phyloP scores from a whole-genome alignment of 2,329 filamentous ascomycete species.

The Arthrobotrys sinensis region DNA sequence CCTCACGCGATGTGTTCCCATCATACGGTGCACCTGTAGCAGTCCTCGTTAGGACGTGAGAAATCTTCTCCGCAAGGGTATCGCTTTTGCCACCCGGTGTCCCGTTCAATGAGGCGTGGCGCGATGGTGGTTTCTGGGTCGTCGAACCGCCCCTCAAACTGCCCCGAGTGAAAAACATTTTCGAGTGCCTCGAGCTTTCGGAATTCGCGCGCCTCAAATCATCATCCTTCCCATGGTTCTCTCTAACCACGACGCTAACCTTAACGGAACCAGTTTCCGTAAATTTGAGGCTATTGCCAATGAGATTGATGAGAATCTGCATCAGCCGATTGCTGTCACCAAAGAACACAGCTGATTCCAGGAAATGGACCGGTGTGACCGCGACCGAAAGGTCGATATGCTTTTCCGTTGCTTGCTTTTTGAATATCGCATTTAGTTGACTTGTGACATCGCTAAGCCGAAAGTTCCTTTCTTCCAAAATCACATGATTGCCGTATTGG shows the following conservation, averaged over 20 bases:
- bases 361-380: constrained; percentile 73
- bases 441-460: constrained; percentile 85
- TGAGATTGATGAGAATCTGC: constrained; percentile 93
- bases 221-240: constrained; percentile 38
- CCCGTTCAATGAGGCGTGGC: constrained; percentile 42
- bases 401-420: constrained; percentile 87
- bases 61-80: constrained; percentile 48
- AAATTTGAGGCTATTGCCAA: constrained; percentile 93
- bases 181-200: constrained; percentile 51
- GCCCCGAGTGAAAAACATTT: constrained; percentile 33
- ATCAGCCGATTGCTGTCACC: constrained; percentile 93
- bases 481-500: constrained; percentile 83
- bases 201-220: constrained; percentile 51
- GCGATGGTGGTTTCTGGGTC: constrained; percentile 40
- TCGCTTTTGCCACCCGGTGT: constrained; percentile 20
- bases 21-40: constrained; percentile 29
- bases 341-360: constrained; percentile 85
- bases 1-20: constrained; percentile 38
- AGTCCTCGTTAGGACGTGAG: constrained; percentile 32
- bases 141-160: constrained; percentile 37
- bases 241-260: constrained; percentile 74
- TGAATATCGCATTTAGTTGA: constrained; percentile 88
- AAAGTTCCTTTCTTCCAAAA: constrained; percentile 90
- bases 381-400: constrained; percentile 80
- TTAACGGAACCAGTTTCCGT: constrained; percentile 82